Evolutionary conservation across 257 asterid genomes (phyloP), one percentile per base, ranked within the genome.

Genomic region (Solanum gracilifrons): DNA sequence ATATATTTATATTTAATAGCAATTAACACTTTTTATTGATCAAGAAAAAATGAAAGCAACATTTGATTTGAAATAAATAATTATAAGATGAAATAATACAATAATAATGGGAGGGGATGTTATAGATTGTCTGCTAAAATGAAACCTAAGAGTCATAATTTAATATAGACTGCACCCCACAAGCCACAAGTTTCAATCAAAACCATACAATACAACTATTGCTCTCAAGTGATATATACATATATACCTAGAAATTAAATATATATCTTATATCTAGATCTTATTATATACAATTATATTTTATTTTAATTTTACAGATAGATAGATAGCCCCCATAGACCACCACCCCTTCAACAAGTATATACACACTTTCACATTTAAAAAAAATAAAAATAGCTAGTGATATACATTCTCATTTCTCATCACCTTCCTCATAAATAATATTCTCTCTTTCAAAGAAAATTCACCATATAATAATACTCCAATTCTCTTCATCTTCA

Each of bases 271-370:
- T 55, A 23, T 60, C 8, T 21, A 55, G 8, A 83, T 48, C 66
- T 48, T 29, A 46, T 16, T 83, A 20, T 58, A 20, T 58, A 58
- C 1, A 18, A 58, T 55, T 58, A 6, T 83, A 83, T 48, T 32
- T 3, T 88, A 87, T 76, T 37, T 89, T 88, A 68, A 80, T 91
- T 87, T 90, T 89, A 89, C 92, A 90, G 90, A 87, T 85, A 92
- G 92, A 94, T 85, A 74, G 88, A 85, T 87, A 82, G 87, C 11
- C 85, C 41, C 76, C 37, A 29, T 18, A 46, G 66, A 80, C 31
- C 82, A 77, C 41, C 41, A 82, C 85, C 25, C 68, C 8, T 80
- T 82, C 9, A 39, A 82, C 69, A 82, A 29, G 68, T 80, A 46
- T 80, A 80, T 80, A 80, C 85, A 29, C 85, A 29, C 85, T 43